Evolutionary conservation across 352 stramenopile species (phyloP).

Genomic region (Pythium guiyangense): DNA sequence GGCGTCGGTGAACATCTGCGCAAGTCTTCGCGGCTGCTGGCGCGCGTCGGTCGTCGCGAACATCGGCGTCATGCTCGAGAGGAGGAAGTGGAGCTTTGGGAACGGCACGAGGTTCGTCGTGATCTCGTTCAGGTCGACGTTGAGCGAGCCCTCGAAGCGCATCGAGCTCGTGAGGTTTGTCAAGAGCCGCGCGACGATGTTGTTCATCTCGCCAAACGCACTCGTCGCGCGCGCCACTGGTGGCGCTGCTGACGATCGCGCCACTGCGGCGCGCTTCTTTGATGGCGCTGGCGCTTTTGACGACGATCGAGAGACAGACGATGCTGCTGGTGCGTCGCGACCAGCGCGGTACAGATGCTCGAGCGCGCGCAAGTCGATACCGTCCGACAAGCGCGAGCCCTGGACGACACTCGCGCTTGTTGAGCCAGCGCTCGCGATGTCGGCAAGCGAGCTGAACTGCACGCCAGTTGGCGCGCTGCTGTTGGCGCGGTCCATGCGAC

Average conservation of each 20-base stretch:
- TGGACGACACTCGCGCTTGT: constrained; percentile 17
- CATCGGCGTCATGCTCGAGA: constrained; percentile 79
- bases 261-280: constrained; percentile 14
- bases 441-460: constrained; percentile 15
- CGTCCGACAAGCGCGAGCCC: constrained; percentile 36
- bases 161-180: constrained; percentile 98
- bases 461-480: background rate
- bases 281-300: background rate
- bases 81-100: constrained; percentile 98
- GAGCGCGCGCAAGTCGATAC: constrained; percentile 40
- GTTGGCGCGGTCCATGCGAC: constrained; percentile 27
- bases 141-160: constrained; percentile 97
- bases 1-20: constrained; percentile 64
- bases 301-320: background rate
- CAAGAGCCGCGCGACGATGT: constrained; percentile 95
- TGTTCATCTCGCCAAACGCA: constrained; percentile 98
- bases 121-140: constrained; percentile 99
- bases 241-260: constrained; percentile 8
- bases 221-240: constrained; percentile 14
- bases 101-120: constrained; percentile 99
- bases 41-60: constrained; percentile 37
- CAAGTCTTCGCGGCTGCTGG: constrained; percentile 46
- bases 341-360: constrained; percentile 47
- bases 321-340: constrained; percentile 7
- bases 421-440: background rate